Conservation (phyloP, 2,329 filamentous ascomycete genomes). For the Boeremia exigua region DNA sequence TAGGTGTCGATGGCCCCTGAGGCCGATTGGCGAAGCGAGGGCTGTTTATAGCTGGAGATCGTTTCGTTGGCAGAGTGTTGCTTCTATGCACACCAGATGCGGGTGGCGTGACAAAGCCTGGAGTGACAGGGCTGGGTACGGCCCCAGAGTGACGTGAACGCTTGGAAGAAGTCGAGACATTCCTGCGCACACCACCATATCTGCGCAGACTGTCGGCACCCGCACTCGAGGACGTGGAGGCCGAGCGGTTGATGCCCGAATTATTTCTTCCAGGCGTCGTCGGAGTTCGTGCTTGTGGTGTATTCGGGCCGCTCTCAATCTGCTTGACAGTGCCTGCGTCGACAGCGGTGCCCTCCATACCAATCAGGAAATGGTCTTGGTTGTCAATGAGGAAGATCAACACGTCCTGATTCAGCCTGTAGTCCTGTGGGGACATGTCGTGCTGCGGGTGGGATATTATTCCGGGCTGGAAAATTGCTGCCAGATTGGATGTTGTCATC, state of each 20-base stretch:
- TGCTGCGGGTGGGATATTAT: slow-evolving; percentile 93
- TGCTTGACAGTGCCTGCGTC: slow-evolving; percentile 77
- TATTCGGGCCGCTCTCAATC: slow-evolving; percentile 70
- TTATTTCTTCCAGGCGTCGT: slow-evolving; percentile 58
- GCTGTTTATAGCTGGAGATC: slow-evolving; percentile 71
- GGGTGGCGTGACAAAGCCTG: slow-evolving; percentile 46
- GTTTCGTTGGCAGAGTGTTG: slow-evolving; percentile 93
- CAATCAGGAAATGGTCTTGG: slow-evolving; percentile 96
- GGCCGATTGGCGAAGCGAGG: slow-evolving; percentile 52
- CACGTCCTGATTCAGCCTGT: slow-evolving; percentile 93
- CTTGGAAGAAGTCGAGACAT: slow-evolving; percentile 91
- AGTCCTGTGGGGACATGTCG: slow-evolving; percentile 94
- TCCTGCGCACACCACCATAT: slow-evolving; percentile 79
- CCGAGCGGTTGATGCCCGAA: slow-evolving; percentile 71
- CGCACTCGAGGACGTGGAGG: slow-evolving; percentile 72
- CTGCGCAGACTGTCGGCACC: slow-evolving; percentile 86
- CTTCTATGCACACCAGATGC: slow-evolving; percentile 71
- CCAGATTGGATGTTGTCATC: slow-evolving; percentile 93
- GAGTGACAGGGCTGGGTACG: slow-evolving; percentile 66
- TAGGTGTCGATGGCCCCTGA: slow-evolving; percentile 60
- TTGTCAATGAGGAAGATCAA: slow-evolving; percentile 98
- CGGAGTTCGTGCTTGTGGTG: slow-evolving; percentile 58
- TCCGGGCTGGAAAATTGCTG: slow-evolving; percentile 96
- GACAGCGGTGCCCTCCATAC: slow-evolving; percentile 98
- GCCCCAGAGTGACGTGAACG: slow-evolving; percentile 78